Percentiles rank a stretch among this genome's conserved stretches.
Evolutionary conservation across 306 rosid species (phyloP).

Genomic region (Prunus mume): DNA sequence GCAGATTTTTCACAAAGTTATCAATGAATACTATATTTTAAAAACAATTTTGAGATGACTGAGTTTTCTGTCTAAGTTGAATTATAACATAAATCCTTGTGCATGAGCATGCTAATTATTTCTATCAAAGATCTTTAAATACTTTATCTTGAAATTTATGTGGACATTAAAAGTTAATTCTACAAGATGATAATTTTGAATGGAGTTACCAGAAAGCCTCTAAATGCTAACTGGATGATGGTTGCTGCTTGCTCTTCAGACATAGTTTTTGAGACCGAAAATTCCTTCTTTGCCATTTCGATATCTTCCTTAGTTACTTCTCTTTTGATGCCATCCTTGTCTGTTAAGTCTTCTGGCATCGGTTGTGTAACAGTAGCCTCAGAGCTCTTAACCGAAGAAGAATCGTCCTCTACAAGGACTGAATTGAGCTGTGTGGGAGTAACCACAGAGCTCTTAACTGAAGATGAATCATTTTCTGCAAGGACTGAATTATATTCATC

Average conservation of each 20-base stretch:
- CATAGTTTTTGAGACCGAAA: slow-evolving; percentile 27
- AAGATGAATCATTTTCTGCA: slow-evolving; percentile 73
- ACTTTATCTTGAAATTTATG: background rate
- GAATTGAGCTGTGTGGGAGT: slow-evolving; percentile 46
- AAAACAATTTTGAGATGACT: background rate
- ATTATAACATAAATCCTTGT: background rate
- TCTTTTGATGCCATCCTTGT: slow-evolving; percentile 28
- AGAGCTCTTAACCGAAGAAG: slow-evolving; percentile 59
- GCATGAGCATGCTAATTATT: too few species aligned
- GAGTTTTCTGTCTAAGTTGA: background rate
- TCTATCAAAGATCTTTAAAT: background rate
- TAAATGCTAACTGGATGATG: slow-evolving; percentile 73
- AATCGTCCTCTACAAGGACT: slow-evolving; percentile 63
- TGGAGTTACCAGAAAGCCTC: slow-evolving; percentile 58
- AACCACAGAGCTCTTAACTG: slow-evolving; percentile 55
- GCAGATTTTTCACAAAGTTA: background rate
- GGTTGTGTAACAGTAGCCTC: slow-evolving; percentile 61
- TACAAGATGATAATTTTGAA: background rate
- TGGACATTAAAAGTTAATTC: background rate
- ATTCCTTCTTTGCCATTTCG: slow-evolving; percentile 4
- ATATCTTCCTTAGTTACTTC: slow-evolving; percentile 51
- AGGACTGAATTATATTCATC: slow-evolving; percentile 71
- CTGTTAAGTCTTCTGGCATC: slow-evolving; percentile 25
- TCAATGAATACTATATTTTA: background rate
- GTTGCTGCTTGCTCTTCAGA: slow-evolving; percentile 65